Base-by-base conservation (phyloP, 2,329 filamentous ascomycete species). In the Alternaria rosae region DNA sequence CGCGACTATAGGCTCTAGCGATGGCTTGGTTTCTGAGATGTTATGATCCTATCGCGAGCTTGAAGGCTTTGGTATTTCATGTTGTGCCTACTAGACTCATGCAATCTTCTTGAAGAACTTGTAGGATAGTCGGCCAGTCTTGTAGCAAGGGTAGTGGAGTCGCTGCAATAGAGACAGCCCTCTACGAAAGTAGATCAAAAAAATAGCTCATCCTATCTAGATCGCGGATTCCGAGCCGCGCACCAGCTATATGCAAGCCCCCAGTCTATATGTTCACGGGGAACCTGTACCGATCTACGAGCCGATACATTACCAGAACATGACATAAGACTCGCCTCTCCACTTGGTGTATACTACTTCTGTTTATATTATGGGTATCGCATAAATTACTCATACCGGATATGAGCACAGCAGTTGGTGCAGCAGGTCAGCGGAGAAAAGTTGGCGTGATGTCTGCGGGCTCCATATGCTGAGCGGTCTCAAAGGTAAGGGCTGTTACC, bases 381-480 rank as follows among this genome's bases (percentile, higher is more conserved):
- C 38, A 53, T 53, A 53, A 15, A 32, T 26, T 53, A 53, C 51
- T 23, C 21, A 53, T 13, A 26, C 12, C 32, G 21, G 32, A 26
- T 38, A 53, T 26, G 25, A 42, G 51, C 51, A 53, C 32, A 28
- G 7, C 20, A 25, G 15, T 12, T 42, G 21, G 30, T 23, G 17
- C 17, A 26, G 11, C 17, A 25, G 20, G 25, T 41, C 25, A 28
- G 28, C 38, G 23, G 21, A 35, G 45, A 56, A 65, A 68, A 67
- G 60, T 67, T 67, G 68, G 68, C 66, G 66, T 58, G 38, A 69
- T 69, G 66, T 66, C 64, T 69, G 62, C 35, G 15, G 11, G 51
- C 7, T 38, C 21, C 38, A 28, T 20, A 28, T 26, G 17, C 32
- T 26, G 20, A 12, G 25, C 23, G 15, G 11, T 30, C 26, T 25